phyloP scores from a whole-genome alignment of 805 yeast species.

The Teunomyces cretensis region DNA sequence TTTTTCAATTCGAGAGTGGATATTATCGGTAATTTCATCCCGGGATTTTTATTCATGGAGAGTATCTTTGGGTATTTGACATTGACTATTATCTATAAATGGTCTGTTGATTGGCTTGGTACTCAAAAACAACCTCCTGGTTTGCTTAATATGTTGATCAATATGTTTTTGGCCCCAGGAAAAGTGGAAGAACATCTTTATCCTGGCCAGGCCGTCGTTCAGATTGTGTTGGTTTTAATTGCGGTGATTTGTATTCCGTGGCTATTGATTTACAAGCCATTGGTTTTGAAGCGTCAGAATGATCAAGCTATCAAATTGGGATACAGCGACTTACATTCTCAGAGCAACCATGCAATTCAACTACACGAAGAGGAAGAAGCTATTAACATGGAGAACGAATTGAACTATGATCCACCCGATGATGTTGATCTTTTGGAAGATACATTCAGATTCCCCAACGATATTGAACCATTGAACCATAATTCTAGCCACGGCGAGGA shows the following conservation, averaged over 20 bases:
- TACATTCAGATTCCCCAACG: conserved; percentile 33
- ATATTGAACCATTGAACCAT: conserved; percentile 31
- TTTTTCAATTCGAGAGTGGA: conserved; percentile 73
- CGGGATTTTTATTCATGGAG: conserved; percentile 93
- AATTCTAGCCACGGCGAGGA: conserved; percentile 47
- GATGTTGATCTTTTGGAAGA: conserved; percentile 18
- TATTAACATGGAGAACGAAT: conserved; percentile 7
- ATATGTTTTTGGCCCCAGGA: conserved; percentile 95
- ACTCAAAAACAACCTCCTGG: conserved; percentile 84
- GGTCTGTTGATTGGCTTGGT: conserved; percentile 90
- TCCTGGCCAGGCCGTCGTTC: conserved; percentile 75
- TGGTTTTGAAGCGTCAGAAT: conserved; percentile 61
- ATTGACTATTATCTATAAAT: conserved; percentile 83
- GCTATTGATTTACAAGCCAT: conserved; percentile 81
- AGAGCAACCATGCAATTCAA: conserved; percentile 27
- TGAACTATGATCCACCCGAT: conserved; percentile 22
- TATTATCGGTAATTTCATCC: conserved; percentile 88
- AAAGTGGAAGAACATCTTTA: conserved; percentile 76
- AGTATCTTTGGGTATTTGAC: conserved; percentile 93
- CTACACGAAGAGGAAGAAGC: conserved; percentile 38
- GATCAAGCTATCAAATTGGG: conserved; percentile 44
- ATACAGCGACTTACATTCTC: conserved; percentile 36
- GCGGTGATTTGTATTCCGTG: conserved; percentile 93
- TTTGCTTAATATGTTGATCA: conserved; percentile 87
- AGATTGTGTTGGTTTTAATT: conserved; percentile 64